Percentiles rank a stretch among this genome's conserved stretches.
Evolutionary conservation across 176 grass and related monocot species (phyloP).

Genomic region (Olyra latifolia): DNA sequence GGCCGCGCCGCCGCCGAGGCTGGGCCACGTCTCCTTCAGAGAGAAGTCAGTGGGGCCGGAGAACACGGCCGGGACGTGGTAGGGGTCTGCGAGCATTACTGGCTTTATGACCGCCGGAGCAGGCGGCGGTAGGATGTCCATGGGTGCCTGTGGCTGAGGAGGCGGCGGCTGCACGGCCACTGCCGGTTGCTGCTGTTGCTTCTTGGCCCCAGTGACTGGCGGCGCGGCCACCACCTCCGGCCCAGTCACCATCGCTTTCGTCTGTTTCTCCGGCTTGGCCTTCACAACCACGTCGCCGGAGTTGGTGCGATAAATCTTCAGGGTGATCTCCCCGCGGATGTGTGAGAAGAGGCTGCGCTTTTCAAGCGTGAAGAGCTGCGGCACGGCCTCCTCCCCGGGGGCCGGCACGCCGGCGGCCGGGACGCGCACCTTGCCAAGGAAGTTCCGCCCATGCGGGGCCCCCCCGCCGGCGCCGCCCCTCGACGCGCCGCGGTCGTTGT

Average conservation of each 20-base stretch:
- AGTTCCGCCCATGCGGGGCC: constrained; percentile 50
- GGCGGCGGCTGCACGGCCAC: constrained; percentile 32
- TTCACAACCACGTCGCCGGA: constrained; percentile 34
- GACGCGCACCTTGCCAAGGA: constrained; percentile 83
- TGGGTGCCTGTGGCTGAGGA: constrained; percentile 40
- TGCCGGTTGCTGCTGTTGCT: constrained; percentile 39
- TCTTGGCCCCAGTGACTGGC: constrained; percentile 17
- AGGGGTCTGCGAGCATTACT: constrained; percentile 52
- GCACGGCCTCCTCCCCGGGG: constrained; percentile 64
- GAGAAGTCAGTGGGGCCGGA: constrained; percentile 55
- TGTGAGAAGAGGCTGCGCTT: constrained; percentile 90
- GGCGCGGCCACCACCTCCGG: constrained; percentile 44
- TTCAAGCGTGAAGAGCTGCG: constrained; percentile 84
- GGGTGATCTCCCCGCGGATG: constrained; percentile 86
- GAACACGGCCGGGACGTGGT: constrained; percentile 44
- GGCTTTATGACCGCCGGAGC: constrained; percentile 31
- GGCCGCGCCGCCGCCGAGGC: constrained; percentile 49
- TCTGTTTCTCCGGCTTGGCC: constrained; percentile 28
- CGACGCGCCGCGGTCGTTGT: constrained; percentile 57
- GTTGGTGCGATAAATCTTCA: constrained; percentile 76
- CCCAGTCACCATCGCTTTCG: constrained; percentile 36
- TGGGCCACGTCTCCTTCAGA: constrained; percentile 78
- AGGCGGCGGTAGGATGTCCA: constrained; percentile 28
- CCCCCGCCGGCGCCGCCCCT: background rate
- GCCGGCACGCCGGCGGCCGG: constrained; percentile 61